phyloP scores from a whole-genome alignment of 371 early-diverging fungal species.

The Basidiobolus meristosporus region DNA sequence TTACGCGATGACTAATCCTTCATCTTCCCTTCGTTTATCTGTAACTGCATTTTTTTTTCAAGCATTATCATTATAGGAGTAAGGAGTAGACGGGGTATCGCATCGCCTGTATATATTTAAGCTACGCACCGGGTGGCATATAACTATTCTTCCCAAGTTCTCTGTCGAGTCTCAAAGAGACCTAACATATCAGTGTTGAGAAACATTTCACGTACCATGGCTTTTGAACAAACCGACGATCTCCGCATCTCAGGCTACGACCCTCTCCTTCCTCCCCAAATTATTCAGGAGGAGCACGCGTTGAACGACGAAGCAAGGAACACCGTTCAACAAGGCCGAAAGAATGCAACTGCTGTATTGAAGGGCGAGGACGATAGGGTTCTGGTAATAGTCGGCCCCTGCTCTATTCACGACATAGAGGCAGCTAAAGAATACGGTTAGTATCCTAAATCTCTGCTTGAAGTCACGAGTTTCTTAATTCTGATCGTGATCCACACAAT shows the following conservation, averaged over 20 bases:
- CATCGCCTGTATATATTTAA: too few relatives aligned
- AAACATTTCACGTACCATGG: too few relatives aligned
- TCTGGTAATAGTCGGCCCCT: constrained; percentile 81
- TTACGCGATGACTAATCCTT: too few relatives aligned
- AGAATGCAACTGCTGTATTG: constrained; percentile 45
- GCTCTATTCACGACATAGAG: constrained; percentile 76
- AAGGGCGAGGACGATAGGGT: constrained; percentile 67
- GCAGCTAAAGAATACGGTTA: constrained; percentile 68
- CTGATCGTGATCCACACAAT: not conserved
- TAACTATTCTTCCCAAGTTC: too few relatives aligned
- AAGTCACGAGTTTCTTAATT: not conserved
- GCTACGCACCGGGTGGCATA: too few relatives aligned
- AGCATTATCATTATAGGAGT: too few relatives aligned
- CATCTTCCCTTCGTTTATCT: too few relatives aligned
- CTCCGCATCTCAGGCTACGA: constrained; percentile 71
- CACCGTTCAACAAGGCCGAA: constrained; percentile 33
- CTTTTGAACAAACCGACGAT: constrained; percentile 16
- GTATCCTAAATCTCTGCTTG: constrained; percentile 1
- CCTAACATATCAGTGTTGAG: too few relatives aligned
- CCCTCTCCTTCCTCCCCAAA: constrained; percentile 88
- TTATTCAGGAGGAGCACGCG: constrained; percentile 79
- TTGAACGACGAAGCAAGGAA: constrained; percentile 19
- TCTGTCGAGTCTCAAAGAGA: too few relatives aligned
- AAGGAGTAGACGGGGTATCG: too few relatives aligned
- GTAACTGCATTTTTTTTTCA: too few relatives aligned